Conservation (phyloP, 345 rosid species). For the Rhizophora apiculata region DNA sequence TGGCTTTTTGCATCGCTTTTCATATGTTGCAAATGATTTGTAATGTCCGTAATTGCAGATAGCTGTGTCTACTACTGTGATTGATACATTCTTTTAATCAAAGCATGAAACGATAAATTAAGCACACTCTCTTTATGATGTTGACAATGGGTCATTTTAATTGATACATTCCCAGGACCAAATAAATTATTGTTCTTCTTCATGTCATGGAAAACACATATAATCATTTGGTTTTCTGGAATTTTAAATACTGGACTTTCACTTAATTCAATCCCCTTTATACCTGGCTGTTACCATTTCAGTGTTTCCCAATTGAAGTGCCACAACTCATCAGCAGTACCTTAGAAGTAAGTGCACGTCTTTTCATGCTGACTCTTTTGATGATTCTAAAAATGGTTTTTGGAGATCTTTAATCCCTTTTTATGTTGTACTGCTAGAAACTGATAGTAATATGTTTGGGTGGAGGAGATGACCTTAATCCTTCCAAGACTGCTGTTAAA, state of each 20-base stretch:
- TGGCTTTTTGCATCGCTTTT: too few species aligned
- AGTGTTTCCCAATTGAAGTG: constrained; percentile 89
- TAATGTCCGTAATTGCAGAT: too few species aligned
- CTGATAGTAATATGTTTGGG: constrained; percentile 73
- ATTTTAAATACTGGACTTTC: not conserved
- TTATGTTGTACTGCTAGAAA: constrained; percentile 49
- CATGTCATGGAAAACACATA: too few species aligned
- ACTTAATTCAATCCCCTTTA: not conserved
- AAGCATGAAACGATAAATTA: too few species aligned
- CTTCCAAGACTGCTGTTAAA: constrained; percentile 81
- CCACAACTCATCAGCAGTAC: constrained; percentile 80
- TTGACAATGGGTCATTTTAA: too few species aligned
- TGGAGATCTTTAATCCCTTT: constrained; percentile 6
- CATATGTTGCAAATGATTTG: too few species aligned
- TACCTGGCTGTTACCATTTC: constrained; percentile 1
- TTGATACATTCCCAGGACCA: too few species aligned
- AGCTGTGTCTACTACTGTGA: too few species aligned
- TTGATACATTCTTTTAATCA: too few species aligned
- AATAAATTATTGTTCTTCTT: too few species aligned
- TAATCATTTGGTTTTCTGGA: too few species aligned
- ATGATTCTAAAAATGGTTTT: constrained; percentile 12
- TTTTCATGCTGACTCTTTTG: constrained; percentile 17
- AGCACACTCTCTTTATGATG: too few species aligned
- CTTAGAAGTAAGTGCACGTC: constrained; percentile 54
- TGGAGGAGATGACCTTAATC: constrained; percentile 82